phyloP scores from a whole-genome alignment of 2,329 filamentous ascomycete genomes.

The Lomentospora prolificans region DNA sequence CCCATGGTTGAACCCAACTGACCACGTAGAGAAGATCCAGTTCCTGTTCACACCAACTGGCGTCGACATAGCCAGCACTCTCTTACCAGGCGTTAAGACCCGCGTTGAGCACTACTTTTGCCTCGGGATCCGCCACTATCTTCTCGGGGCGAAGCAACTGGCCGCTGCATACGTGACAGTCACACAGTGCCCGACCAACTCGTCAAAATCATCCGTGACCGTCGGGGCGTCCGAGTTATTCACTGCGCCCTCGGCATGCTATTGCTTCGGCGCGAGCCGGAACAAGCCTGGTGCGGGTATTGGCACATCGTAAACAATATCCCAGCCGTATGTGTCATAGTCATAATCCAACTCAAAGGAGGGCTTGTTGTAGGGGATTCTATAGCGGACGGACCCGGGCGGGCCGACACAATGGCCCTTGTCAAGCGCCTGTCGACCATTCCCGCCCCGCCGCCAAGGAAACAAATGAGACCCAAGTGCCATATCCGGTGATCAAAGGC shows the following conservation, averaged over 20 bases:
- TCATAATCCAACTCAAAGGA: constrained; percentile 21
- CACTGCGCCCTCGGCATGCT: constrained; percentile 13
- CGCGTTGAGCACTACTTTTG: constrained; percentile 34
- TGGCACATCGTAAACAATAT: constrained; percentile 19
- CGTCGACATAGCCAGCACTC: constrained; percentile 19
- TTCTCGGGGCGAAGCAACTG: constrained; percentile 30
- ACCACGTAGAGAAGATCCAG: constrained; percentile 16
- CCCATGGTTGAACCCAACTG: constrained; percentile 18
- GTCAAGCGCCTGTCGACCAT: no score
- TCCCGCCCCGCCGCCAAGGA: no score
- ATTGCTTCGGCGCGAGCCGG: constrained; percentile 18
- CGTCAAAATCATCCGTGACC: constrained; percentile 18
- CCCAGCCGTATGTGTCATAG: constrained; percentile 24
- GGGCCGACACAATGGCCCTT: no score
- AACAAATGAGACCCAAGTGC: no score
- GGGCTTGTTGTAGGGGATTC: constrained; percentile 24
- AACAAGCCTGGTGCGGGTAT: constrained; percentile 14
- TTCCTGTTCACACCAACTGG: constrained; percentile 19
- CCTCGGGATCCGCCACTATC: constrained; percentile 35
- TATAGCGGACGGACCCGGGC: no score
- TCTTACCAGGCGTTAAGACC: constrained; percentile 28
- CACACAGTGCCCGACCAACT: constrained; percentile 17
- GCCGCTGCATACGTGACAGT: constrained; percentile 33
- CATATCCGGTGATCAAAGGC: not conserved
- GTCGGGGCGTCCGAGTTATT: not conserved